These are phyloP conservation scores for Rhodomyrtus tomentosa DNA, from an alignment of 345 rosid genomes.

Conservation along the genomic window DNA sequence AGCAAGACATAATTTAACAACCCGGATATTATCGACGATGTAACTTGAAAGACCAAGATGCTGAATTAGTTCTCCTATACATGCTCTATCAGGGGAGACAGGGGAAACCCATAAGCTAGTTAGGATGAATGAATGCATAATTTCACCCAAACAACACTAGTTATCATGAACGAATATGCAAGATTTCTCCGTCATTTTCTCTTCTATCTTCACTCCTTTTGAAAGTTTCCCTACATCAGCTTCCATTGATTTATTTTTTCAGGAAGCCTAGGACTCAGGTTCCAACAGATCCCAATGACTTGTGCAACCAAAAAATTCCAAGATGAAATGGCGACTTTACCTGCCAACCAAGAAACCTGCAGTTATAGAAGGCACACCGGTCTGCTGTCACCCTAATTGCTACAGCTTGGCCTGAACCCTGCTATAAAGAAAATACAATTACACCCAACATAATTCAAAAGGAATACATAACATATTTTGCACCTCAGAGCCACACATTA, in stretches of 20 bases:
- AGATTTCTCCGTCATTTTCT: background rate
- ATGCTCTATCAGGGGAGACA: background rate
- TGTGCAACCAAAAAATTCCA: background rate
- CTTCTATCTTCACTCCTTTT: background rate
- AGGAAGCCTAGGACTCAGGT: background rate
- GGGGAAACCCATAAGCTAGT: background rate
- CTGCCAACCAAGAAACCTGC: constrained; percentile 99
- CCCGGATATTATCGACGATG: background rate
- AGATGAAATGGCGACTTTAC: constrained; percentile 12
- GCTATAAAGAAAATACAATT: background rate
- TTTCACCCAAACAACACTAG: background rate
- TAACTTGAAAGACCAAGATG: background rate
- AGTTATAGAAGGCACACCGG: constrained; percentile 88
- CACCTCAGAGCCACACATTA: background rate
- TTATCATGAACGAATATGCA: background rate
- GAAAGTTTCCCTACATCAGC: background rate
- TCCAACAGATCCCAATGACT: background rate
- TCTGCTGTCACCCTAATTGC: constrained; percentile 93
- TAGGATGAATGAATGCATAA: background rate
- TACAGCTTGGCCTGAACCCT: constrained; percentile 99
- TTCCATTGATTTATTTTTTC: background rate
- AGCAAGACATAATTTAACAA: background rate
- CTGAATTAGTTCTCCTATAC: background rate
- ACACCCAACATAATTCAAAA: background rate
- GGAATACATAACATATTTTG: background rate